Evolutionary conservation across 768 basidiomycete genomes (phyloP), one percentile per base, ranked within the genome.

Genomic region (Rubroboletus satanas): DNA sequence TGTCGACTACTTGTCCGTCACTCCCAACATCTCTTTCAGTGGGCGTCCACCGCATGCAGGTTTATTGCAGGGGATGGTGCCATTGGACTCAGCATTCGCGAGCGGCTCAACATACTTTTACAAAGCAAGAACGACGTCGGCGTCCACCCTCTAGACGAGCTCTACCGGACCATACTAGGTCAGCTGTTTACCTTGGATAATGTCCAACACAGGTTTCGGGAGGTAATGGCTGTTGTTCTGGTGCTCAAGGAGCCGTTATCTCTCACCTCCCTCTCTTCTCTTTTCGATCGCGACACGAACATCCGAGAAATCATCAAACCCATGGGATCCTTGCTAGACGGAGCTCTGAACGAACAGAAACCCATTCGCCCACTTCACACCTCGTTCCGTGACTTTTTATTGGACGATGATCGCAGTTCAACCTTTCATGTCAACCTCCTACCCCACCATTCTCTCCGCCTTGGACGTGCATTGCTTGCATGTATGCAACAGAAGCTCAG

Each of bases 301-400:
- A 52, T 62, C 18, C 57, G 50, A 29, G 54, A 55, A 18, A 60
- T 66, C 39, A 46, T 71, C 18, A 51, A 49, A 37, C 56, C 50
- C 1, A 41, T 68, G 36, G 67, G 62, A 17, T 61, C 66, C 3
- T 45, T 70, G 32, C 48, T 72, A 5, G 64, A 62, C 15, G 65
- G 67, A 21, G 45, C 51, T 4, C 21, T 51, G 11, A 48, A 61
- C 5, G 45, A 58, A 33, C 35, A 48, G 11, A 64, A 62, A 33
- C 62, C 61, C 11, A 62, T 73, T 39, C 64, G 59, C 5, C 62
- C 68, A 2, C 63, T 74, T 17, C 74, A 75, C 52, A 62, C 69
- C 17, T 74, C 74, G 3, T 74, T 75, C 48, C 57, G 56, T 3
- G 74, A 75, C 43, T 75, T 69, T 49, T 53, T 74, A 17, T 52